Conservation (phyloP, 2,329 filamentous ascomycete species). For the Epichloe scottii region DNA sequence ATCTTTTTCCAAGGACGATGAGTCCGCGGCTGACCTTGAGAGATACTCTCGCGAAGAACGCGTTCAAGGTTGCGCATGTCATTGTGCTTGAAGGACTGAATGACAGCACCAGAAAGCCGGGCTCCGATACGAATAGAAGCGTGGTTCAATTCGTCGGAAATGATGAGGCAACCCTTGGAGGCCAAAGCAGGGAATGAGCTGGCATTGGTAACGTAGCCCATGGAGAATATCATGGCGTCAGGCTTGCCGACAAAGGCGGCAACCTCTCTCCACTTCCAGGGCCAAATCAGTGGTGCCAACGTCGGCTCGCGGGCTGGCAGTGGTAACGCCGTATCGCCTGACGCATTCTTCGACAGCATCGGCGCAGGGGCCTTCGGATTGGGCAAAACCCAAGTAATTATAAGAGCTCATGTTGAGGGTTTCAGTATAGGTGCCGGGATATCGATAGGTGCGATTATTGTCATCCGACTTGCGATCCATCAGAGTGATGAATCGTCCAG, state of each 20-base stretch:
- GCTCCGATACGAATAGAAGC: slow-evolving; percentile 93
- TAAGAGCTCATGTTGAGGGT: slow-evolving; percentile 99
- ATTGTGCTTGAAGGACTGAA: slow-evolving; percentile 96
- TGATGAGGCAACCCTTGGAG: slow-evolving; percentile 82
- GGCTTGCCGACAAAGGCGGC: slow-evolving; percentile 91
- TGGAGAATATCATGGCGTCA: slow-evolving; percentile 91
- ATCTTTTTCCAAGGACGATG: slow-evolving; percentile 99
- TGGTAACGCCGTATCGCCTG: slow-evolving; percentile 72
- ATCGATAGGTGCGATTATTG: slow-evolving; percentile 80
- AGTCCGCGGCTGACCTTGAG: slow-evolving; percentile 93
- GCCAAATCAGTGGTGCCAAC: slow-evolving; percentile 79
- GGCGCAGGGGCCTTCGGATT: slow-evolving; percentile 92
- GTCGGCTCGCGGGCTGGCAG: slow-evolving; percentile 71
- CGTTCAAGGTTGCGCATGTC: slow-evolving; percentile 81
- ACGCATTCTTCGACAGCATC: slow-evolving; percentile 81
- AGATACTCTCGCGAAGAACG: slow-evolving; percentile 80
- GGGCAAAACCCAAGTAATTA: slow-evolving; percentile 97
- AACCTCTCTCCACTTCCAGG: slow-evolving; percentile 79
- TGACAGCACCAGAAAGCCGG: slow-evolving; percentile 86
- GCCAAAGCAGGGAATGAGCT: slow-evolving; percentile 86
- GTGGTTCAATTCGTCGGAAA: slow-evolving; percentile 96
- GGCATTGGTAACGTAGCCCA: slow-evolving; percentile 96
- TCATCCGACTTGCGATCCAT: slow-evolving; percentile 85
- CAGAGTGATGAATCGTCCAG: slow-evolving; percentile 84
- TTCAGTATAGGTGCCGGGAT: slow-evolving; percentile 82